Evolutionary conservation across 139 green algal species (phyloP).

Genomic region (Trebouxia sp.): DNA sequence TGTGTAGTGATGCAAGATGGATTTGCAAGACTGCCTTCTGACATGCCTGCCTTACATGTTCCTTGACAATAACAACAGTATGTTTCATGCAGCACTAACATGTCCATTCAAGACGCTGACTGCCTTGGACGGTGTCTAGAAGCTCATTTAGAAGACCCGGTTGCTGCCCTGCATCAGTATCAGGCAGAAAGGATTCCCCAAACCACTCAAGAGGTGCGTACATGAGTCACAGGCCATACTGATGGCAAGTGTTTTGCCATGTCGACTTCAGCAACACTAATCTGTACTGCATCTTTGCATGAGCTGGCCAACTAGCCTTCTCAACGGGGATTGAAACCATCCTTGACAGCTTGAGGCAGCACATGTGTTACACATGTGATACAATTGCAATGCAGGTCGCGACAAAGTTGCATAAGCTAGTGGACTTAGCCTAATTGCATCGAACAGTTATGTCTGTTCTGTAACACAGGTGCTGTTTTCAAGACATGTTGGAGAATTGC

Average conservation of each 20-base stretch:
- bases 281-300: not conserved
- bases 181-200: not conserved
- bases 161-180: conserved; percentile 23
- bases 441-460: not conserved
- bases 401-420: too few relatives aligned
- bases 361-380: too few relatives aligned
- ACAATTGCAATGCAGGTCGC: too few relatives aligned
- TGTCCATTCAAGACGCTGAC: conserved; percentile 35
- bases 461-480: conserved; percentile 29
- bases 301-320: too few relatives aligned
- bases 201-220: conserved; percentile 20
- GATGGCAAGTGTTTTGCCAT: not conserved
- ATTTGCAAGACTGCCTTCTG: not conserved
- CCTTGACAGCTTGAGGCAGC: too few relatives aligned
- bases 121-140: not conserved
- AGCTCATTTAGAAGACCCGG: not conserved
- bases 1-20: not conserved
- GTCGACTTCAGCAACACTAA: not conserved
- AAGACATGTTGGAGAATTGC: conserved; percentile 21
- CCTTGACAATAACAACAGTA: not conserved
- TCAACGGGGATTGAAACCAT: too few relatives aligned
- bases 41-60: not conserved
- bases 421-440: too few relatives aligned
- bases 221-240: not conserved
- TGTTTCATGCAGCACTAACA: conserved; percentile 34